Conservation (phyloP, 352 stramenopile genomes). For the Halophytophthora polymorphica region DNA sequence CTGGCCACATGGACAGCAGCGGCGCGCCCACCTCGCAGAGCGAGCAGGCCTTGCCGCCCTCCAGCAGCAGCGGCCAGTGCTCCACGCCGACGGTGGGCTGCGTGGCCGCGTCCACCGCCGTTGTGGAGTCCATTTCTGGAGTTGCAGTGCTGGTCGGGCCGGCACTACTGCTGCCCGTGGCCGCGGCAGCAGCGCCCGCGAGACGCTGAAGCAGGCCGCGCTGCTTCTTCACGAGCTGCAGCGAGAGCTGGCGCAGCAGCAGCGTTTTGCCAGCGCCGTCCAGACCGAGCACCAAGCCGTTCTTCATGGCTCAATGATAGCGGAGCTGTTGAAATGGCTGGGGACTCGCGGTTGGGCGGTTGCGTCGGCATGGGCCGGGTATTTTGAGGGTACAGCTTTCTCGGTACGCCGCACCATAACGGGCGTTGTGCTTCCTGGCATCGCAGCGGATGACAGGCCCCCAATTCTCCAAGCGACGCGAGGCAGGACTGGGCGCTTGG, state of each 20-base stretch:
- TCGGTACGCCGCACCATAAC: no score
- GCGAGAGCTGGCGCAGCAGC: constrained; percentile 55
- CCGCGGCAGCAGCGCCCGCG: constrained; percentile 20
- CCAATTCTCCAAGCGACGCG: no score
- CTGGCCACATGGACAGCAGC: constrained; percentile 68
- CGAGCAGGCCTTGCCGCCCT: constrained; percentile 28
- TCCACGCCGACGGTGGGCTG: constrained; percentile 67
- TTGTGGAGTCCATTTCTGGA: constrained; percentile 15
- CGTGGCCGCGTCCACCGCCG: constrained; percentile 27
- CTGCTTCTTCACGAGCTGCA: constrained; percentile 39
- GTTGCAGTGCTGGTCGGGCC: constrained; percentile 6
- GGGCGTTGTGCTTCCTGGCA: no score
- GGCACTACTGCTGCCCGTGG: constrained; percentile 10
- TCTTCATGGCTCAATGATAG: no score
- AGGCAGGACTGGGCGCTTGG: no score
- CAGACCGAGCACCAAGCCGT: constrained; percentile 56
- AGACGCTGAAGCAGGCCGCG: constrained; percentile 40
- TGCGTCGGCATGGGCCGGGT: no score
- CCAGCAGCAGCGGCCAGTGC: constrained; percentile 47
- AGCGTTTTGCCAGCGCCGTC: constrained; percentile 73
- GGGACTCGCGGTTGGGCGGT: no score
- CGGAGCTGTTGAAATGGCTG: no score
- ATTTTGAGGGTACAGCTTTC: no score
- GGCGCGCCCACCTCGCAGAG: constrained; percentile 65
- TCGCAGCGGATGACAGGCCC: no score